These are phyloP conservation scores for Serendipita sp. DNA, from an alignment of 768 basidiomycete species.

Conservation along the genomic window DNA sequence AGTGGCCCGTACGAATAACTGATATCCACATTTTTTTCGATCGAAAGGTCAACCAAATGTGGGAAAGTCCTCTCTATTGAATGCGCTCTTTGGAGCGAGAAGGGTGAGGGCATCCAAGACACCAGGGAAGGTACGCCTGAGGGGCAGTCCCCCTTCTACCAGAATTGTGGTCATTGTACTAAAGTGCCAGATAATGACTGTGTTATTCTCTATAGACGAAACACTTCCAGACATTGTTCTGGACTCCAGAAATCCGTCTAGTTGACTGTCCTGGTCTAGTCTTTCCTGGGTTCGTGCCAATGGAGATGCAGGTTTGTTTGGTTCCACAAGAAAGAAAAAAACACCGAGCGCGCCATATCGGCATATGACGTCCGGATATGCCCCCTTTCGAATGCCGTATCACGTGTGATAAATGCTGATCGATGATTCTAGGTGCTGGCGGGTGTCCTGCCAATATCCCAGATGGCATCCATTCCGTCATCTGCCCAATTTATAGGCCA, in stretches of 20 bases:
- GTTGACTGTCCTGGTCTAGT: constrained; percentile 95
- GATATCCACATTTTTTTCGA: not conserved
- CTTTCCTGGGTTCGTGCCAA: constrained; percentile 65
- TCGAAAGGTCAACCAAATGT: constrained; percentile 82
- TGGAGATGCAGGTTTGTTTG: constrained; percentile 57
- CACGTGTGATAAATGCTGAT: constrained; percentile 4
- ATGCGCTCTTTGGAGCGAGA: constrained; percentile 69
- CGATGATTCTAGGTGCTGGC: constrained; percentile 36
- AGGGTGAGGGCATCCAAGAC: constrained; percentile 73
- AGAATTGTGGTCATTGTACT: not conserved
- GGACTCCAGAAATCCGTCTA: constrained; percentile 70
- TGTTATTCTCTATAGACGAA: constrained; percentile 42
- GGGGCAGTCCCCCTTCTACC: not conserved
- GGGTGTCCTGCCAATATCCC: constrained; percentile 64
- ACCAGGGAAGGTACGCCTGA: constrained; percentile 54
- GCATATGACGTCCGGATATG: not conserved
- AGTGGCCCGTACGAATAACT: not conserved
- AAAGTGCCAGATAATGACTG: not conserved
- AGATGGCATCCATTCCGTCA: constrained; percentile 66
- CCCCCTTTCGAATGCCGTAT: not conserved
- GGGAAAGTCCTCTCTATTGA: constrained; percentile 83
- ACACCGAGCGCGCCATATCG: not conserved
- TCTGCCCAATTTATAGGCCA: constrained; percentile 58
- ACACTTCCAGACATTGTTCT: constrained; percentile 88
- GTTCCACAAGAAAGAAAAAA: constrained; percentile 3